Evolutionary conservation across 257 asterid genomes (phyloP).

Genomic region (Misopates orontium): DNA sequence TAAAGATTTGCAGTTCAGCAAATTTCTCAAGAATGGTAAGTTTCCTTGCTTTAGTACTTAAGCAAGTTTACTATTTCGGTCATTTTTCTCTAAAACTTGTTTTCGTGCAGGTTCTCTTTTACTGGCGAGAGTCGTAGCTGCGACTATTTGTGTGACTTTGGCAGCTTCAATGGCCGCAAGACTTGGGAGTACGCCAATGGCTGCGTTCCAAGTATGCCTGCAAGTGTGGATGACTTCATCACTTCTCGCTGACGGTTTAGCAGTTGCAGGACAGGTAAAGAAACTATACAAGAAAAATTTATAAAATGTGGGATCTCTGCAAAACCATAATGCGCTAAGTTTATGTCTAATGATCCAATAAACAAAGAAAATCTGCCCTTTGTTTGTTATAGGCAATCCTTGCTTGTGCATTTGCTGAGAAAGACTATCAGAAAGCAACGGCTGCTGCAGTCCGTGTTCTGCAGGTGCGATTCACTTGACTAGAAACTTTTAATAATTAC

Average conservation of each 20-base stretch:
- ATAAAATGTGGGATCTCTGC: background rate
- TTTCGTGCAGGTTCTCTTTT: constrained; percentile 53
- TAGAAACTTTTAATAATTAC: background rate
- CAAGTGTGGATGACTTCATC: constrained; percentile 96
- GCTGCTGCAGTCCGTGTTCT: constrained; percentile 78
- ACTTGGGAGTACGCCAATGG: constrained; percentile 83
- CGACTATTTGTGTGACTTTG: constrained; percentile 83
- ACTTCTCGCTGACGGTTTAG: constrained; percentile 94
- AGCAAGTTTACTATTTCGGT: too few relatives aligned
- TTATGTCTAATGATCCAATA: too few relatives aligned
- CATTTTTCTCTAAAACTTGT: background rate
- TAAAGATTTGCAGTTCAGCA: constrained; percentile 65
- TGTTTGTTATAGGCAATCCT: constrained; percentile 68
- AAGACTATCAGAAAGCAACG: constrained; percentile 76
- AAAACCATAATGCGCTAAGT: too few relatives aligned
- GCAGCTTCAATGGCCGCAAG: constrained; percentile 91
- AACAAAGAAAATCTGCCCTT: background rate
- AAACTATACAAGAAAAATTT: background rate
- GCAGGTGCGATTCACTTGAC: constrained; percentile 45
- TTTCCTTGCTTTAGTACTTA: too few relatives aligned
- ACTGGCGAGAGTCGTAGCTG: constrained; percentile 83
- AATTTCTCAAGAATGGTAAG: constrained; percentile 82
- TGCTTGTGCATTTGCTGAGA: constrained; percentile 96
- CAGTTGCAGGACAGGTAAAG: constrained; percentile 96
- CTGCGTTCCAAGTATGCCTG: constrained; percentile 91